A percentile compares a stretch with the other conserved stretches of the same genome.
Conservation (phyloP, 148 eudicot genomes). For the Bassia scoparia region DNA sequence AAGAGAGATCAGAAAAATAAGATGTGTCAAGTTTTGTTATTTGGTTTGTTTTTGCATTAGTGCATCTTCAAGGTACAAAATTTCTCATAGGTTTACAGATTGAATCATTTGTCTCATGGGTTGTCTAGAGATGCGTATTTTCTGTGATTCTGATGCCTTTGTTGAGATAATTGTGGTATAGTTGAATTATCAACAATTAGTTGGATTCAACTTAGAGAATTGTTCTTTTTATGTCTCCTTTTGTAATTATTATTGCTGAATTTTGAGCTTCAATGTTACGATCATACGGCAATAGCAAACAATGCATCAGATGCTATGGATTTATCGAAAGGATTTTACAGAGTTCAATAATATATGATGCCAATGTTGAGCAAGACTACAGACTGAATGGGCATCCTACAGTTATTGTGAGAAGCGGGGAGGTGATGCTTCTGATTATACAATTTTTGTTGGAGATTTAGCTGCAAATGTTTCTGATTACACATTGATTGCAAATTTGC, state of each 20-base stretch:
- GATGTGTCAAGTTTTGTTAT: too few relatives aligned
- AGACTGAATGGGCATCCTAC: slow-evolving; percentile 88
- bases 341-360: slow-evolving; percentile 66
- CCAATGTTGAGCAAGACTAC: slow-evolving; percentile 74
- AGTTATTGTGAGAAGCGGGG: slow-evolving; percentile 78
- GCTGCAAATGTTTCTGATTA: slow-evolving; percentile 87
- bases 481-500: too few relatives aligned
- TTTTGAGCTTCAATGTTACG: slow-evolving; percentile 58
- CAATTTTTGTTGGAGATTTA: slow-evolving; percentile 92
- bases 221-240: neutral
- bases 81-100: too few relatives aligned
- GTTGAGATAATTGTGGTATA: too few relatives aligned
- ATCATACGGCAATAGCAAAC: slow-evolving; percentile 82
- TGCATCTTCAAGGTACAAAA: too few relatives aligned
- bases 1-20: too few relatives aligned
- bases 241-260: neutral
- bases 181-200: too few relatives aligned
- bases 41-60: too few relatives aligned
- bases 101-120: too few relatives aligned
- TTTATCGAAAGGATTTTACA: slow-evolving; percentile 71
- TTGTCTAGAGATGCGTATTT: too few relatives aligned
- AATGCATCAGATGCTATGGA: slow-evolving; percentile 81
- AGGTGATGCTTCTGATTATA: slow-evolving; percentile 65
- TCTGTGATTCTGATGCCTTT: too few relatives aligned
- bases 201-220: too few relatives aligned